Conservation (phyloP, 352 stramenopile genomes). For the Phytophthora sojae region DNA sequence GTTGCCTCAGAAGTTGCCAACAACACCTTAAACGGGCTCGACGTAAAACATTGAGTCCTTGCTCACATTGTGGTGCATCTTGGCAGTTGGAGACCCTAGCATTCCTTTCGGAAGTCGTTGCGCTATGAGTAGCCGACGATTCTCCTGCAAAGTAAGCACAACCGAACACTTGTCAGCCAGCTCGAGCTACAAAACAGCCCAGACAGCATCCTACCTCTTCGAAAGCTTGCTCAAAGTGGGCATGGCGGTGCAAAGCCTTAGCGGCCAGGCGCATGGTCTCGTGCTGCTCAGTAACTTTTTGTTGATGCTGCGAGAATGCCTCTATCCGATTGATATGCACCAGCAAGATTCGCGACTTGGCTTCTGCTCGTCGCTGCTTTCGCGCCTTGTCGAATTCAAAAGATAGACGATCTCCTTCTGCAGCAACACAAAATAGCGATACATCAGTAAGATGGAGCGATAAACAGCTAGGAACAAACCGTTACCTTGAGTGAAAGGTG, state of each 20-base stretch:
- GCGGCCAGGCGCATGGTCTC: conserved; percentile 52
- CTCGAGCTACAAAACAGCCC: neutral
- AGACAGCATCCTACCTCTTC: conserved; percentile 33
- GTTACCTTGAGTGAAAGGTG: conserved; percentile 1
- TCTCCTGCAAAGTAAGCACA: conserved; percentile 38
- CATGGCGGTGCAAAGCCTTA: conserved; percentile 53
- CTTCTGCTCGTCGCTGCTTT: conserved; percentile 40
- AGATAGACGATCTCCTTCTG: conserved; percentile 43
- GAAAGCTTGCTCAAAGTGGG: conserved; percentile 52
- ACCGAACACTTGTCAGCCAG: neutral
- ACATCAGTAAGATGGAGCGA: neutral
- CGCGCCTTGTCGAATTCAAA: conserved; percentile 63
- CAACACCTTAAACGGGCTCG: conserved; percentile 18
- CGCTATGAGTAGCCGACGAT: conserved; percentile 34
- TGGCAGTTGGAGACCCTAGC: conserved; percentile 31
- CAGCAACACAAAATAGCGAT: neutral
- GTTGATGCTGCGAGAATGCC: conserved; percentile 47
- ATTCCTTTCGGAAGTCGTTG: conserved; percentile 57
- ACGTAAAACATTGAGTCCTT: conserved; percentile 75
- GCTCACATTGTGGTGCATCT: conserved; percentile 51
- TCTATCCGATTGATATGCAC: conserved; percentile 64
- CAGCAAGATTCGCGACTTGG: conserved; percentile 49
- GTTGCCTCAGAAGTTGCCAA: too few species aligned
- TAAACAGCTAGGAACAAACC: neutral
- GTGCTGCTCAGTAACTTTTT: conserved; percentile 38